Evolutionary conservation across 2,329 filamentous ascomycete genomes (phyloP), one percentile per base, ranked within the genome.

Genomic region (Claviceps sorghi): DNA sequence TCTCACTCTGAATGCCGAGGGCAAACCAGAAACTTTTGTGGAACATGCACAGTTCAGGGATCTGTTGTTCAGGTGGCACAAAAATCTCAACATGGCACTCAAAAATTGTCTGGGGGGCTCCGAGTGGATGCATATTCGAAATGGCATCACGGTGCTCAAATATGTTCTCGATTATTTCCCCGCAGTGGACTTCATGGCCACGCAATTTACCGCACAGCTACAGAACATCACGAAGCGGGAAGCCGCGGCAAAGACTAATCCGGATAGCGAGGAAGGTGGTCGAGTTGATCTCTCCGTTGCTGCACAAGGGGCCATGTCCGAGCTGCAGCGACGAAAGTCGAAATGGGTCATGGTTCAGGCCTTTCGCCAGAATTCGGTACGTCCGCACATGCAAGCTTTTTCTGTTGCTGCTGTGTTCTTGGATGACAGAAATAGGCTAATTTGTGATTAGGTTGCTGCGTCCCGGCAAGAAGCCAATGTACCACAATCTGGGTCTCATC

Each of bases 121-220:
- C 34, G 91, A 97, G 67, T 98, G 93, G 79, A 96, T 96, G 85
- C 90, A 96, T 66, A 95, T 97, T 64, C 83, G 91, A 52, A 98
- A 98, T 64, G 88, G 89, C 45, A 94, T 97, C 58, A 93, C 86
- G 53, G 77, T 97, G 4, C 74, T 98, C 54, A 94, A 93, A 64
- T 78, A 80, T 11, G 76, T 95, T 48, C 78, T 88, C 26, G 82
- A 88, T 49, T 78, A 82, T 61, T 98, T 95, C 74, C 94, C 93
- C 4, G 84, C 83, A 17, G 80, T 97, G 53, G 88, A 95, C 62
- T 93, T 88, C 66, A 91, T 95, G 76, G 93, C 88, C 36, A 75
- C 73, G 41, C 77, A 79, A 58, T 81, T 84, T 55, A 75, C 78
- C 34, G 72, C 77, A 38, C 76, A 86, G 58, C 73, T 87, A 21